These are phyloP conservation scores for Capillidium rhysosporum DNA, from an alignment of 371 early-diverging fungal genomes.

Conservation along the genomic window DNA sequence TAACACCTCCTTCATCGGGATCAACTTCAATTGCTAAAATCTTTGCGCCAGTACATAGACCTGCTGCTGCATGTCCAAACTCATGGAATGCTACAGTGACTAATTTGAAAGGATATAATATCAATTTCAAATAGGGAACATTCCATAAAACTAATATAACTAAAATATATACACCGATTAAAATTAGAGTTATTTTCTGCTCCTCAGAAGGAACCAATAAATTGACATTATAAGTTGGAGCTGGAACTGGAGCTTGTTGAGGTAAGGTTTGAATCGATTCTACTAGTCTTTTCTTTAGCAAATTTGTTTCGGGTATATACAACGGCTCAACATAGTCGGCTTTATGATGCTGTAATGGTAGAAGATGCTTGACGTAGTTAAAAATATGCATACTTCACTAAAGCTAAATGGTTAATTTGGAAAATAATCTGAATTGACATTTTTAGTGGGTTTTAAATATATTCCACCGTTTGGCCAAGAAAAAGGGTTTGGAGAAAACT, in stretches of 20 bases:
- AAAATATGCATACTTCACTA: no score
- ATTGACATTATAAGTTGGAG: slow-evolving; percentile 6
- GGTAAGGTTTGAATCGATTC: no score
- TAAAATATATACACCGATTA: slow-evolving; percentile 46
- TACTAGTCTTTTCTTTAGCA: no score
- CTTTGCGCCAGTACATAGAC: slow-evolving; percentile 66
- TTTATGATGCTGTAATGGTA: no score
- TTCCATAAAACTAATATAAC: slow-evolving; percentile 70
- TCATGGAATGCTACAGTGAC: slow-evolving; percentile 70
- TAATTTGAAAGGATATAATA: slow-evolving; percentile 84
- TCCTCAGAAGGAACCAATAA: slow-evolving; percentile 35
- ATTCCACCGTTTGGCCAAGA: no score
- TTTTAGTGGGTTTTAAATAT: no score
- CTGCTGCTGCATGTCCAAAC: slow-evolving; percentile 60
- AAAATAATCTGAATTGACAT: no score
- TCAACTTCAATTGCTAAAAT: slow-evolving; percentile 82
- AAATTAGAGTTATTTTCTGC: slow-evolving; percentile 37
- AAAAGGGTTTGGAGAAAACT: no score
- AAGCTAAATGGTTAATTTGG: no score
- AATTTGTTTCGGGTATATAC: no score
- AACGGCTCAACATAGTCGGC: no score
- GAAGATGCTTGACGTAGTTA: no score
- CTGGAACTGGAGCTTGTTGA: neutral
- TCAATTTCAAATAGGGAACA: slow-evolving; percentile 52
- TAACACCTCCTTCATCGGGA: slow-evolving; percentile 84